Evolutionary conservation across 2,329 filamentous ascomycete genomes (phyloP).

Genomic region (Fusarium sacchari): DNA sequence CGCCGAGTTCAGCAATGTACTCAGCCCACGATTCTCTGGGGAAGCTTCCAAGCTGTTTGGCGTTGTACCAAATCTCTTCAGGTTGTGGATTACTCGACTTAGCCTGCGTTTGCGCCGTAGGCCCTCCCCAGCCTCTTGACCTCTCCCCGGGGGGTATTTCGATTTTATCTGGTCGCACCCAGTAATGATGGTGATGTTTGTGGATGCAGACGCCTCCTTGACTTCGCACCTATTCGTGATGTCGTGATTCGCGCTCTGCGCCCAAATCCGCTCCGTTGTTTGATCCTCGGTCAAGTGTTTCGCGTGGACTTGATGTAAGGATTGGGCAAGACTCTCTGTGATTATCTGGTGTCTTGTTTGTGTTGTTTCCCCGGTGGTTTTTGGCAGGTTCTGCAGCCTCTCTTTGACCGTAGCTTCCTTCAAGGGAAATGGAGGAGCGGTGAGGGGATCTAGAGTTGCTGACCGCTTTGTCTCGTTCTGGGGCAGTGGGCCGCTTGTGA

Average conservation of each 20-base stretch:
- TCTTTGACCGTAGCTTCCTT: background rate
- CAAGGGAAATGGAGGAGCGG: background rate
- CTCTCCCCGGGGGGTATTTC: conserved; percentile 22
- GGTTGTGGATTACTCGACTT: conserved; percentile 37
- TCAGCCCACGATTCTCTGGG: conserved; percentile 40
- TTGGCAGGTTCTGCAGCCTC: background rate
- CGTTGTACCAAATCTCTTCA: conserved; percentile 28
- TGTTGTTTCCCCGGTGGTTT: conserved; percentile 24
- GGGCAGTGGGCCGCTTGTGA: background rate
- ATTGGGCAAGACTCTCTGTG: conserved; percentile 2
- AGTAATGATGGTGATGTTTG: conserved; percentile 72
- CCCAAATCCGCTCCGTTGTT: conserved; percentile 31
- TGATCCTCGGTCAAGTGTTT: conserved; percentile 5
- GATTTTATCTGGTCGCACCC: conserved; percentile 53
- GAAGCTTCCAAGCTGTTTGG: conserved; percentile 27
- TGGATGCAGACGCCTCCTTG: conserved; percentile 58
- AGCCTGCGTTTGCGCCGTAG: conserved; percentile 15
- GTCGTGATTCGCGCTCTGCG: conserved; percentile 34
- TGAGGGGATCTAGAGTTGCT: conserved; percentile 5
- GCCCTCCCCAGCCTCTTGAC: background rate
- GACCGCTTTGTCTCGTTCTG: conserved; percentile 5
- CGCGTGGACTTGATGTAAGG: conserved; percentile 16
- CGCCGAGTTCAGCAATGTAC: conserved; percentile 40
- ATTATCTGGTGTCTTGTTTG: conserved; percentile 25
- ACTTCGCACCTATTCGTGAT: conserved; percentile 37